phyloP scores from a whole-genome alignment of 495 filamentous ascomycete species.

The Trichoderma asperelloides region DNA sequence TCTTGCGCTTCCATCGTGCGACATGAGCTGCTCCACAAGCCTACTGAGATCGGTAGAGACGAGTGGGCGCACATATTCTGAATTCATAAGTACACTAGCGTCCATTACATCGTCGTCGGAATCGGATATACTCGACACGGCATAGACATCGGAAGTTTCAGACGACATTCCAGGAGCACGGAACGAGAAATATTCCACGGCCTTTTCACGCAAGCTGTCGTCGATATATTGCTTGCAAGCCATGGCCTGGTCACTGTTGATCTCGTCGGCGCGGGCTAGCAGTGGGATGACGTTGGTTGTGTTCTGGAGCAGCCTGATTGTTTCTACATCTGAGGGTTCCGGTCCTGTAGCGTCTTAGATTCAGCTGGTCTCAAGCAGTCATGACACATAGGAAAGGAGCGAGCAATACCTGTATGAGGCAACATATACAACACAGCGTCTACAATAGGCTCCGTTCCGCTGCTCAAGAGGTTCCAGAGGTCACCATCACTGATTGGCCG shows the following conservation, averaged over 20 bases:
- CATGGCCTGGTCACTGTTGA: slow-evolving; percentile 51
- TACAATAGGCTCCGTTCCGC: slow-evolving; percentile 79
- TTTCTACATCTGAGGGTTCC: slow-evolving; percentile 64
- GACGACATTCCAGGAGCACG: slow-evolving; percentile 26
- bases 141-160: slow-evolving; percentile 49
- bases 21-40: slow-evolving; percentile 68
- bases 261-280: slow-evolving; percentile 66
- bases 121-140: slow-evolving; percentile 69
- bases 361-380: background rate
- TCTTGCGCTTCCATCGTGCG: slow-evolving; percentile 72
- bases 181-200: slow-evolving; percentile 62
- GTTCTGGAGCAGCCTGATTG: slow-evolving; percentile 62
- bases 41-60: slow-evolving; percentile 62
- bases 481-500: slow-evolving; percentile 61
- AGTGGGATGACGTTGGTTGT: slow-evolving; percentile 84
- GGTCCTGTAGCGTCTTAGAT: slow-evolving; percentile 40
- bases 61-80: slow-evolving; percentile 84
- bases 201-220: slow-evolving; percentile 50
- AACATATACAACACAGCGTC: slow-evolving; percentile 84
- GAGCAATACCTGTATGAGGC: slow-evolving; percentile 23
- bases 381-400: background rate
- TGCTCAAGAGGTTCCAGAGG: slow-evolving; percentile 70
- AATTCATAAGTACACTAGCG: slow-evolving; percentile 87
- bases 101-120: slow-evolving; percentile 88
- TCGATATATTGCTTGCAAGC: slow-evolving; percentile 53